Evolutionary conservation across 495 filamentous ascomycete genomes (phyloP).

Genomic region (Rhizodiscina lignyota): DNA sequence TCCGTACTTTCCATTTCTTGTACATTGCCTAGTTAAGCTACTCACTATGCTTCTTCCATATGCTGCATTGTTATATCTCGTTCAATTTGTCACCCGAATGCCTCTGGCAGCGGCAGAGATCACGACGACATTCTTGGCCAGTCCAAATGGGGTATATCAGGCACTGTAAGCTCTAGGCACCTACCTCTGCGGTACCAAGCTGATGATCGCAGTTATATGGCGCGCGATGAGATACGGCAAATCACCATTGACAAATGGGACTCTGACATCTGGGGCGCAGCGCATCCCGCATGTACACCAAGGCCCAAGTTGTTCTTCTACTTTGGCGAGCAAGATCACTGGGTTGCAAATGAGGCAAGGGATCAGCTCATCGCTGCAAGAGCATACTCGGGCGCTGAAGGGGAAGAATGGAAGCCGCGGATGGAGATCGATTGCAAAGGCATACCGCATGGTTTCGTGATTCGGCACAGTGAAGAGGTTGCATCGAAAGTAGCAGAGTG

Average conservation of each 20-base stretch:
- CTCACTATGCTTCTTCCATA: background rate
- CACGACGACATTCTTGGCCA: slow-evolving; percentile 42
- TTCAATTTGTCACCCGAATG: slow-evolving; percentile 30
- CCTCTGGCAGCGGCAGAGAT: slow-evolving; percentile 37
- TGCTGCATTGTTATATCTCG: background rate
- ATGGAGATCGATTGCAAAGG: slow-evolving; percentile 60
- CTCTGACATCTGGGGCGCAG: slow-evolving; percentile 61
- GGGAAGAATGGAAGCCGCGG: slow-evolving; percentile 35
- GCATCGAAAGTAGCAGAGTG: too few species aligned
- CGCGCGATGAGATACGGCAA: slow-evolving; percentile 54
- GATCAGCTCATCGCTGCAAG: slow-evolving; percentile 47
- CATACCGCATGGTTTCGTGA: slow-evolving; percentile 69
- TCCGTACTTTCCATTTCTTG: background rate
- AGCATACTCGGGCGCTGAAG: slow-evolving; percentile 3
- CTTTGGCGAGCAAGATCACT: slow-evolving; percentile 61
- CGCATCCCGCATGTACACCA: slow-evolving; percentile 5
- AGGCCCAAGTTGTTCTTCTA: slow-evolving; percentile 55
- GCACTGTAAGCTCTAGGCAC: slow-evolving; percentile 33
- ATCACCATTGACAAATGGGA: slow-evolving; percentile 70
- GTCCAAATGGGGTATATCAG: slow-evolving; percentile 10
- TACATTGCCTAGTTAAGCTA: background rate
- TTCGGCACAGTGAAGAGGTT: slow-evolving; percentile 25
- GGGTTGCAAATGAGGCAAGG: slow-evolving; percentile 63
- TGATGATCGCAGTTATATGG: slow-evolving; percentile 33
- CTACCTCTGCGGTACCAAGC: background rate